Conservation (phyloP, 148 eudicot species). For the Rhododendron henanense region DNA sequence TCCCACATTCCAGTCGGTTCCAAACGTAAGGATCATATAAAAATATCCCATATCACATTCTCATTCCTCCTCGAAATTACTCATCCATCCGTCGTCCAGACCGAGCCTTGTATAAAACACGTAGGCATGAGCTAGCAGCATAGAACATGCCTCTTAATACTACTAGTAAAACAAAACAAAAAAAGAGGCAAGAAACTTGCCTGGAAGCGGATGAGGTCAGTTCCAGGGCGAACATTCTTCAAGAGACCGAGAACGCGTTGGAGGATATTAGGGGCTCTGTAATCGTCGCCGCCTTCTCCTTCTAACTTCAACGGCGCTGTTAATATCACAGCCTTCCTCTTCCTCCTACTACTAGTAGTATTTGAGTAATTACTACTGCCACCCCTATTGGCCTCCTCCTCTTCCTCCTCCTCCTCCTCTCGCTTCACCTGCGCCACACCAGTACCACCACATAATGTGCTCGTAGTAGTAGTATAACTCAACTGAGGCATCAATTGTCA, state of each 20-base stretch:
- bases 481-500: neutral
- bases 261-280: conserved; percentile 55
- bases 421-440: conserved; percentile 6
- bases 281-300: conserved; percentile 22
- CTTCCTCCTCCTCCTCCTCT: neutral
- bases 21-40: too few relatives aligned
- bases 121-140: too few relatives aligned
- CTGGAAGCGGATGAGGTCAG: conserved; percentile 73
- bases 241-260: conserved; percentile 58
- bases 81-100: too few relatives aligned
- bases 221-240: conserved; percentile 48
- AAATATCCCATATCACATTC: too few relatives aligned
- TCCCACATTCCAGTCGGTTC: too few relatives aligned
- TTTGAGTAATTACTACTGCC: conserved; percentile 9
- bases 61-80: too few relatives aligned
- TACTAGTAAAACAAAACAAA: neutral
- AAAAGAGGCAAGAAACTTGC: conserved; percentile 14
- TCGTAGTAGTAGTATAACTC: neutral
- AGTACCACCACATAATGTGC: too few relatives aligned
- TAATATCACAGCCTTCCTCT: conserved; percentile 27
- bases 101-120: too few relatives aligned
- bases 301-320: conserved; percentile 58
- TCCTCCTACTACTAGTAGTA: neutral
- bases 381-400: neutral
- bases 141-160: too few relatives aligned